phyloP scores from a whole-genome alignment of 2,329 filamentous ascomycete genomes.

The Calonectria hongkongensis region DNA sequence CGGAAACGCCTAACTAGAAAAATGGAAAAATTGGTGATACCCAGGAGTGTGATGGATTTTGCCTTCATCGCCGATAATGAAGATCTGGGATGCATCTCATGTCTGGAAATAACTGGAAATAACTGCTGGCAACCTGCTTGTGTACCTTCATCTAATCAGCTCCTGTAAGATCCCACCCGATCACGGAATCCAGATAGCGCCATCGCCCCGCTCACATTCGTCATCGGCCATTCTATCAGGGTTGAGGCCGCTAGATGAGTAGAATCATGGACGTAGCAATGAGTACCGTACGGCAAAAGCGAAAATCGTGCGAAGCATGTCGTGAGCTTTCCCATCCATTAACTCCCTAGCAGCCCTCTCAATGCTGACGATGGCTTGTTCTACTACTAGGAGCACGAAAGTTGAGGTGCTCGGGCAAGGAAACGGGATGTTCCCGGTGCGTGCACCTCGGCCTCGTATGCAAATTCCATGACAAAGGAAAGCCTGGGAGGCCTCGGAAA shows the following conservation, averaged over 20 bases:
- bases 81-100: background rate
- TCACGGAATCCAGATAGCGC: conserved; percentile 8
- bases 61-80: too few species aligned
- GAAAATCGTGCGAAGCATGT: conserved; percentile 1
- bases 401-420: background rate
- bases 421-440: conserved; percentile 2
- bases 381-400: background rate
- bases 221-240: background rate
- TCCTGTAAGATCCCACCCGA: background rate
- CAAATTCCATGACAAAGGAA: background rate
- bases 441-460: background rate
- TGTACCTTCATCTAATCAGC: background rate
- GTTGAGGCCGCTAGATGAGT: background rate
- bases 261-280: background rate
- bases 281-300: background rate
- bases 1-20: too few species aligned
- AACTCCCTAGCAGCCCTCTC: background rate
- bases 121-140: background rate
- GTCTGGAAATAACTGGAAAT: background rate
- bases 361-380: background rate
- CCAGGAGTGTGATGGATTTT: too few species aligned
- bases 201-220: conserved; percentile 3
- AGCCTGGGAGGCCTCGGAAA: background rate
- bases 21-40: too few species aligned
- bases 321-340: background rate